Evolutionary conservation across 2,329 filamentous ascomycete species (phyloP), one percentile per base, ranked within the genome.

Genomic region (Chrysoporthe austroafricana): DNA sequence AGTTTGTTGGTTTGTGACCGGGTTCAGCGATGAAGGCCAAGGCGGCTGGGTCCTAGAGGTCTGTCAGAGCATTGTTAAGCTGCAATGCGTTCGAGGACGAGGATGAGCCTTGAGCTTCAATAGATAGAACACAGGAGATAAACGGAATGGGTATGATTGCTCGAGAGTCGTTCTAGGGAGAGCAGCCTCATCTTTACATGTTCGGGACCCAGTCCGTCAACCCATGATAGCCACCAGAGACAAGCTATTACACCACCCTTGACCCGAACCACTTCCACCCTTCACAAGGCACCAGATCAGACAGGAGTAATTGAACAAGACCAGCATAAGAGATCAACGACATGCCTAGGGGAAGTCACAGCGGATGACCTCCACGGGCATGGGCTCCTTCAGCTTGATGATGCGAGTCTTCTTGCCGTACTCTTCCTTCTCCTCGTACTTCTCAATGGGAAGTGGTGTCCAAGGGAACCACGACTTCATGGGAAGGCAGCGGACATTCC

Each of bases 381-480:
- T 39, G 2, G 66, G 43, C 21, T 70, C 39, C 46, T 68, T 62
- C 59, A 70, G 60, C 46, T 62, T n/a, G 42, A 70, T 48, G 42
- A 39, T 59, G 13, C 63, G 56, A 8, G 61, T 60, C 48, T 62
- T 52, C 9, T 50, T 46, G 21, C 63, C 68, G 26, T 70, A 42
- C 21, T 68, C 26, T 42, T 66, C 66, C 21, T 61, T 50, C 60
- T 68, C 48, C 42, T 61, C 36, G 42, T 66, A 63, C 39, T 61
- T 67, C 56, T 70, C 56, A 26, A 68, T 44, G 4, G 61, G 50
- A 14, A 70, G 59, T 3, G 66, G 68, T 14, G 32, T 63, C 68
- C 68, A 70, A 11, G 68, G 68, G 56, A 66, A 70, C 54, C 61
- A 65, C 8, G 66, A 68, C 54, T 70, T 63, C 46, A 56, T 66